Evolutionary conservation across 208 protist species (phyloP).

Genomic region (Novymonas esmeraldas): DNA sequence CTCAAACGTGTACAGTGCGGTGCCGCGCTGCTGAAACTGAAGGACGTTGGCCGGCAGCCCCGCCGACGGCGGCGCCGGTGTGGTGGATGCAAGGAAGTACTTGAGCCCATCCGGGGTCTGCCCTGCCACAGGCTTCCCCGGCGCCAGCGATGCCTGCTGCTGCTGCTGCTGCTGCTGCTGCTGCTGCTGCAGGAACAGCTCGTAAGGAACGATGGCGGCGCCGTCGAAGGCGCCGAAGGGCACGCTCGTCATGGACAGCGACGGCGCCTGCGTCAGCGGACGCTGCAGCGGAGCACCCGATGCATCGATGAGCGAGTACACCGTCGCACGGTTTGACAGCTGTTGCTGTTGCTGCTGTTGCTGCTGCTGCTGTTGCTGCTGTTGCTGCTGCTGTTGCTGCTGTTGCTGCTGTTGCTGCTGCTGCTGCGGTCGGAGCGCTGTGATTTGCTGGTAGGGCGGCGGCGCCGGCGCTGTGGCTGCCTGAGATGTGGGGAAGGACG

Average conservation of each 20-base stretch:
- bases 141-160: conserved; percentile 2
- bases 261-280: conserved; percentile 11
- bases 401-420: conserved; percentile 8
- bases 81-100: conserved; percentile 15
- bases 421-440: neutral
- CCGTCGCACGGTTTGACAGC: neutral
- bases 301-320: conserved; percentile 21
- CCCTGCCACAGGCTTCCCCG: conserved; percentile 7
- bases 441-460: too few species aligned
- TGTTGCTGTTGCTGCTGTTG: conserved; percentile 9
- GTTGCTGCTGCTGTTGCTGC: conserved; percentile 7
- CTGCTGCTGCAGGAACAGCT: conserved; percentile 25
- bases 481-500: too few species aligned
- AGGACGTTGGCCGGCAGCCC: conserved; percentile 4
- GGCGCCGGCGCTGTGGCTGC: neutral
- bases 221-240: conserved; percentile 21
- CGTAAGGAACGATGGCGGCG: conserved; percentile 19
- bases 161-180: conserved; percentile 31
- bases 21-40: neutral
- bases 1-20: conserved; percentile 19
- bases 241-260: conserved; percentile 10
- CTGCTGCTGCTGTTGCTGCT: neutral
- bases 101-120: conserved; percentile 15
- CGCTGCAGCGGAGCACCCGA: conserved; percentile 1
- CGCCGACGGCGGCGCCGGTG: neutral